phyloP scores from a whole-genome alignment of 2,329 filamentous ascomycete species.

The Xylaria arbuscula region DNA sequence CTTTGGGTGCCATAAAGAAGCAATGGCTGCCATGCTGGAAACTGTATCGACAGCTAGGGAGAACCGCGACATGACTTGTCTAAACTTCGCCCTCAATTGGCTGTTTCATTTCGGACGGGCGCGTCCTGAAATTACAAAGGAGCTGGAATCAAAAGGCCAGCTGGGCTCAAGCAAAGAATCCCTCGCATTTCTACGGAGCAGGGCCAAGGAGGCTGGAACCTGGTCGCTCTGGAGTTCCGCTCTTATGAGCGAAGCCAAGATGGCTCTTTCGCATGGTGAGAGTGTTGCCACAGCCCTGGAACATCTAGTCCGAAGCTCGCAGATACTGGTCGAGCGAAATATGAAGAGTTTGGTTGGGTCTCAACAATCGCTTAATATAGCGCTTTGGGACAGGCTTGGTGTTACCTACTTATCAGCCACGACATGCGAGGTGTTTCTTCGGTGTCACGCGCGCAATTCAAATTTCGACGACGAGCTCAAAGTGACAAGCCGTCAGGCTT shows the following conservation, averaged over 20 bases:
- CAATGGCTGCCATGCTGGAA: constrained; percentile 93
- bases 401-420: constrained; percentile 64
- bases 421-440: constrained; percentile 78
- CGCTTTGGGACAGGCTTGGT: constrained; percentile 82
- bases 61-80: constrained; percentile 88
- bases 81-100: constrained; percentile 97
- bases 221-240: constrained; percentile 87
- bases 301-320: constrained; percentile 82
- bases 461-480: constrained; percentile 82
- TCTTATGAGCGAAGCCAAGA: constrained; percentile 85
- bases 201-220: constrained; percentile 87
- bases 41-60: constrained; percentile 94
- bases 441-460: constrained; percentile 71
- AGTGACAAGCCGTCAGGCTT: constrained; percentile 76
- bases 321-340: constrained; percentile 81
- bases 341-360: constrained; percentile 78
- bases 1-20: constrained; percentile 90
- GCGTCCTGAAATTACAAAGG: constrained; percentile 78
- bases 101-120: constrained; percentile 92
- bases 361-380: constrained; percentile 76
- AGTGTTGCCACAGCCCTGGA: constrained; percentile 74
- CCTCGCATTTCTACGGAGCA: constrained; percentile 83
- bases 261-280: constrained; percentile 78
- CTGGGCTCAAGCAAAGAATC: constrained; percentile 83
- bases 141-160: constrained; percentile 77